phyloP scores from a whole-genome alignment of 108 stramenopile genomes.

The Cyclostephanos tholiformis region DNA sequence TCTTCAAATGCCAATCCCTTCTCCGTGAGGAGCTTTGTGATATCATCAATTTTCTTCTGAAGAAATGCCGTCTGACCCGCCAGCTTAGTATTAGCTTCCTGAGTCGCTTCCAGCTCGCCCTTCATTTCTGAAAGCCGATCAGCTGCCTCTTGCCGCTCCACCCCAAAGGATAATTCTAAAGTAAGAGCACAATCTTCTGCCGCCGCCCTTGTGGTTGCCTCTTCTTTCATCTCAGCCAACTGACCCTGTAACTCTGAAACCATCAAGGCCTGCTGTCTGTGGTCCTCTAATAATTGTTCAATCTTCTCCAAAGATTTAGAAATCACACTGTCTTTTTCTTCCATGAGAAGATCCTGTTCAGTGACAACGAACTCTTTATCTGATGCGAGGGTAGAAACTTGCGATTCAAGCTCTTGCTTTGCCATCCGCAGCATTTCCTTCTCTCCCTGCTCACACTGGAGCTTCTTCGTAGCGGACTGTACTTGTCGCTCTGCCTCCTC shows the following conservation, averaged over 20 bases:
- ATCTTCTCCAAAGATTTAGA: constrained; percentile 36
- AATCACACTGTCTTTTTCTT: constrained; percentile 42
- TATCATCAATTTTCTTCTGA: too few relatives aligned
- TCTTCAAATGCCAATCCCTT: constrained; percentile 2
- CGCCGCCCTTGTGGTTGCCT: not conserved
- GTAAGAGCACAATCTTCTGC: too few relatives aligned
- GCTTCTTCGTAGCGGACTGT: constrained; percentile 1
- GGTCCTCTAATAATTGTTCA: constrained; percentile 12
- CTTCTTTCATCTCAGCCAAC: constrained; percentile 17
- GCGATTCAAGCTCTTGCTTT: constrained; percentile 50
- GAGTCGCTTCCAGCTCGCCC: too few relatives aligned
- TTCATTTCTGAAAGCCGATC: too few relatives aligned
- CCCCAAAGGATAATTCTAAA: too few relatives aligned
- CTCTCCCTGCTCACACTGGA: constrained; percentile 36
- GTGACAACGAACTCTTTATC: constrained; percentile 50
- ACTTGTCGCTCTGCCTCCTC: not conserved
- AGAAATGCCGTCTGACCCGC: too few relatives aligned
- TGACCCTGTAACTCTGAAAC: constrained; percentile 28
- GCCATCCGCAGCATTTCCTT: constrained; percentile 48
- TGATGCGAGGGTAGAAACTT: constrained; percentile 38
- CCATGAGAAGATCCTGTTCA: constrained; percentile 40
- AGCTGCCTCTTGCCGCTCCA: too few relatives aligned
- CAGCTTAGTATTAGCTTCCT: too few relatives aligned
- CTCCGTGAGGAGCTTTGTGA: not conserved
- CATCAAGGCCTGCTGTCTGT: constrained; percentile 6